Evolutionary conservation across 78 protist genomes (phyloP).

Genomic region (Dictyostelium intermedium): DNA sequence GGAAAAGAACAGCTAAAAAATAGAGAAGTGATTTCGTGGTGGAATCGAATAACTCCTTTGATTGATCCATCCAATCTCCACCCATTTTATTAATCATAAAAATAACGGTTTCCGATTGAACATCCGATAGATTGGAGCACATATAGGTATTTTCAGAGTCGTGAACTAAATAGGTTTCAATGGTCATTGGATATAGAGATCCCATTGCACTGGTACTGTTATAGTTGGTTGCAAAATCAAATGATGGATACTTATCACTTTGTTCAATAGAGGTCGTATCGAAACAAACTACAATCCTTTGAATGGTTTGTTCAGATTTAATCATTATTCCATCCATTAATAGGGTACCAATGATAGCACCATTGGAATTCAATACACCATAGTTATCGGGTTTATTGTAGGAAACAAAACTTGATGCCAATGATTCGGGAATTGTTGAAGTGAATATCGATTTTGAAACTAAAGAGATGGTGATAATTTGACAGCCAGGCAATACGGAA

Average conservation of each 20-base stretch:
- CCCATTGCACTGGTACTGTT: not conserved
- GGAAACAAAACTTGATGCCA: conserved; percentile 17
- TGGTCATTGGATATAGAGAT: not conserved
- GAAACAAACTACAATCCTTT: not conserved
- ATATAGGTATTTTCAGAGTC: not conserved
- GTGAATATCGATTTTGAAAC: conserved; percentile 2
- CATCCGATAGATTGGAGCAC: not conserved
- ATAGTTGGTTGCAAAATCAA: not conserved
- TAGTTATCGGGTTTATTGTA: conserved; percentile 29
- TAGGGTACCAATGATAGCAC: conserved; percentile 21
- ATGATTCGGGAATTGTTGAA: not conserved
- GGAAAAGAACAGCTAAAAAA: not conserved
- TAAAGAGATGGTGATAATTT: not conserved
- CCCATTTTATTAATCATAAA: not conserved
- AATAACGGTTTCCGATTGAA: not conserved
- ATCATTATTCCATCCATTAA: conserved; percentile 50
- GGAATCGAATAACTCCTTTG: not conserved
- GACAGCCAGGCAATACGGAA: conserved; percentile 19
- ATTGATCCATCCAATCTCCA: not conserved
- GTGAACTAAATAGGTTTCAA: not conserved
- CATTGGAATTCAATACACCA: conserved; percentile 6
- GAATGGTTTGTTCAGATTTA: not conserved
- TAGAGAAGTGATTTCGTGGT: not conserved
- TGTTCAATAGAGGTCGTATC: too few relatives aligned
- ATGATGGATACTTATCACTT: not conserved